Evolutionary conservation across 1,139 yeast species (phyloP).

Genomic region (Blastobotrys serpentis): DNA sequence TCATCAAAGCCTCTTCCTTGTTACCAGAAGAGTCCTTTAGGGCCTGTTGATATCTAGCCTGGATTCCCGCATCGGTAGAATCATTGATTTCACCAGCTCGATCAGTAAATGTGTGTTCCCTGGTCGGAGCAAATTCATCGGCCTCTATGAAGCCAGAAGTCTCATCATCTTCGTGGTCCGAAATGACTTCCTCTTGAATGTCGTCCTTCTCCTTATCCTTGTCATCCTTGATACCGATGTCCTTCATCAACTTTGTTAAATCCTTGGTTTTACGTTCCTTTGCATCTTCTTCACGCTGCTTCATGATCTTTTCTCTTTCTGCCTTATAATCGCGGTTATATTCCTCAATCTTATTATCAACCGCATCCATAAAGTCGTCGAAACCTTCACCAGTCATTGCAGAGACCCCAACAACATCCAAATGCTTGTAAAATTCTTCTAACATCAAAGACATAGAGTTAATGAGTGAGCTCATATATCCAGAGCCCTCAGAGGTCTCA

Average conservation of each 20-base stretch:
- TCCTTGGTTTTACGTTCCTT: constrained; percentile 70
- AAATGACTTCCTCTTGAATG: constrained; percentile 60
- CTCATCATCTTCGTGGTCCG: constrained; percentile 60
- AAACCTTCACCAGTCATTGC: constrained; percentile 93
- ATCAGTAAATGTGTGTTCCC: constrained; percentile 73
- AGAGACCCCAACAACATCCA: constrained; percentile 89
- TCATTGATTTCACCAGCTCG: constrained; percentile 60
- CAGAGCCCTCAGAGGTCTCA: constrained; percentile 70
- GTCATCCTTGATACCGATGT: constrained; percentile 60
- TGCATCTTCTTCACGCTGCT: constrained; percentile 75
- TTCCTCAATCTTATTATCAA: constrained; percentile 84
- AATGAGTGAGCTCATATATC: constrained; percentile 91
- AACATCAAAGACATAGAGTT: constrained; percentile 94
- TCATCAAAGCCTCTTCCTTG: constrained; percentile 19
- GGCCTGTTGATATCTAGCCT: constrained; percentile 70
- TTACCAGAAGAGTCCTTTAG: constrained; percentile 22
- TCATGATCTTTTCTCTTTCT: constrained; percentile 79
- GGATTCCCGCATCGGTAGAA: constrained; percentile 52
- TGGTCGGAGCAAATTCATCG: constrained; percentile 42
- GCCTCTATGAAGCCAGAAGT: constrained; percentile 49
- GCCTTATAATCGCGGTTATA: constrained; percentile 78
- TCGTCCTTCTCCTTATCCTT: constrained; percentile 21
- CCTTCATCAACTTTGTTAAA: constrained; percentile 73
- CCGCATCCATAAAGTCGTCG: constrained; percentile 80
- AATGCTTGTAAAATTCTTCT: constrained; percentile 91